Base-by-base conservation (phyloP, 2,329 filamentous ascomycete species). In the Pseudogymnoascus sp. region DNA sequence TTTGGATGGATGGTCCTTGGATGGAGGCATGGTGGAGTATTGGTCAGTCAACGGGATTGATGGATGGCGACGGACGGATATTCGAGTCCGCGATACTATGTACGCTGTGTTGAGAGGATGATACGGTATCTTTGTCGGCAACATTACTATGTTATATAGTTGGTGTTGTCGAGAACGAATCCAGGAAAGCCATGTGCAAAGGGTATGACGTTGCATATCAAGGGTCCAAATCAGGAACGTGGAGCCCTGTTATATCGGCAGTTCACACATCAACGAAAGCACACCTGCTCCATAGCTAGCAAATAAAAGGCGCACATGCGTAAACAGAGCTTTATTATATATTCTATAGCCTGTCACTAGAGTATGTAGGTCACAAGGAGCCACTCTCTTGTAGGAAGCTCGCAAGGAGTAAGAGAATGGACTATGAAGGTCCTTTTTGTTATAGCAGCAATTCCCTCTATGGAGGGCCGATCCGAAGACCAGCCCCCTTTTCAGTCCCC, bases 401-500 rank as follows among this genome's bases (percentile, higher is more conserved):
- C 72, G 65, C 72, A 71, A 77, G 76, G 77, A 78, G 73, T 73
- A 78, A 72, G 73, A 77, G 75, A 74, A 76, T 79, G 79, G 80
- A 81, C 79, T 81, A 81, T 81, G 79, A 81, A 77, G 77, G 78
- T 77, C 78, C 78, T 65, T 70, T 68, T 79, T 75, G 64, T 62
- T 81, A 70, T 81, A 72, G 79, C 79, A 81, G 76, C 74, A 68
- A 55, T 55, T 67, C 68, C 74, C 74, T 75, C 72, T 72, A 67
- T 69, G 67, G 65, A 69, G 71, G 68, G 33, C 72, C 70, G 70
- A 70, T 64, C 67, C 72, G 72, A 65, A 69, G 66, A 64, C 58
- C 55, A 63, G 61, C 62, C 65, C 68, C 66, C 68, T 72, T 78
- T 76, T 75, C 73, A 73, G 70, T 69, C 72, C 72, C 72, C 77